Evolutionary conservation across 2,329 filamentous ascomycete species (phyloP).

Genomic region (Pestalotiopsis sp.): DNA sequence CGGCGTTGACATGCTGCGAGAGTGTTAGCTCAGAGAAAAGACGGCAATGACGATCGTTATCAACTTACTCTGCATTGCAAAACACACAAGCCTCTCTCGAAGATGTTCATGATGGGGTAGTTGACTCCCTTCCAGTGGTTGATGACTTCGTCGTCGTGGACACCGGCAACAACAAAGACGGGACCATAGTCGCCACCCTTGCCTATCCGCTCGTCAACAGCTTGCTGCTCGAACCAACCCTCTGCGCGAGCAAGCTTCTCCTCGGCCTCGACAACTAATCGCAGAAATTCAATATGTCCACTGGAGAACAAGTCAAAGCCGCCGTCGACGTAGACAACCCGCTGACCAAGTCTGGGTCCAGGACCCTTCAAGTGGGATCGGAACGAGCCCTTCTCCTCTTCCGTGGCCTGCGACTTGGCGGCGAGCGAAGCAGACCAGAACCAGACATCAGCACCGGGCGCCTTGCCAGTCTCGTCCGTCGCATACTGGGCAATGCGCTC

Average conservation of each 20-base stretch:
- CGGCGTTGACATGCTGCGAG: constrained; percentile 76
- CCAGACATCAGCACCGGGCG: constrained; percentile 82
- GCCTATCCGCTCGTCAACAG: constrained; percentile 60
- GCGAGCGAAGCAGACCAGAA: constrained; percentile 67
- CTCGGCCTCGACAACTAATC: constrained; percentile 73
- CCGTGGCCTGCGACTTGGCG: constrained; percentile 42
- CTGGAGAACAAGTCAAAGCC: constrained; percentile 97
- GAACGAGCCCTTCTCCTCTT: constrained; percentile 66
- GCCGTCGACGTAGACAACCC: constrained; percentile 91
- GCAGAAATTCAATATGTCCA: constrained; percentile 93
- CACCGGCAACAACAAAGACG: constrained; percentile 85
- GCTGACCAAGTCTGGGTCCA: constrained; percentile 73
- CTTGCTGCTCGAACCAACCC: constrained; percentile 74
- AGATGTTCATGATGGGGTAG: constrained; percentile 99
- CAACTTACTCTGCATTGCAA: constrained; percentile 81
- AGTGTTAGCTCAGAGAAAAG: constrained; percentile 18
- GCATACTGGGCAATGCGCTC: constrained; percentile 83
- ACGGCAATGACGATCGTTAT: constrained; percentile 1
- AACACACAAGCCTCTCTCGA: constrained; percentile 92
- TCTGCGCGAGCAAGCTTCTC: constrained; percentile 64
- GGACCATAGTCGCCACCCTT: constrained; percentile 76
- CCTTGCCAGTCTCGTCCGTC: constrained; percentile 77
- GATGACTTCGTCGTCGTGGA: constrained; percentile 93
- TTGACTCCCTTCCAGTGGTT: constrained; percentile 97
- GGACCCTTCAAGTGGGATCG: constrained; percentile 68